phyloP scores from a whole-genome alignment of 2,329 filamentous ascomycete genomes.

The Fusarium bactridioides region DNA sequence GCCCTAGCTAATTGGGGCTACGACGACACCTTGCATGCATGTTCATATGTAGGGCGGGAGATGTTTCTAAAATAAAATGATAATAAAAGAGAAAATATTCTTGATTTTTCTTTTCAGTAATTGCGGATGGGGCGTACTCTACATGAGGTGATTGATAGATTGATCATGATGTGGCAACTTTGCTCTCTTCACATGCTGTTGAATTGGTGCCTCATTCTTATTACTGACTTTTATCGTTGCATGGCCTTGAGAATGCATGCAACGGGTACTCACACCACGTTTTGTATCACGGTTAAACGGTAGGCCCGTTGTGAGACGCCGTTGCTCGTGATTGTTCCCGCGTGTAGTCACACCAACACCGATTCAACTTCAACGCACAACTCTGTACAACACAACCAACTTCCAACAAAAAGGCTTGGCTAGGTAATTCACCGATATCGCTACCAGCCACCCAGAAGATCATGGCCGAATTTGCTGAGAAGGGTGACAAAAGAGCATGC shows the following conservation, averaged over 20 bases:
- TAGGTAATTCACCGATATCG: neutral
- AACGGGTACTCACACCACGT: neutral
- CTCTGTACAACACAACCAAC: neutral
- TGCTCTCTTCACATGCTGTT: neutral
- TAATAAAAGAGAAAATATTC: neutral
- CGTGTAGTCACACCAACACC: neutral
- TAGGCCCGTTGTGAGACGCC: neutral
- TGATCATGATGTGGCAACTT: neutral
- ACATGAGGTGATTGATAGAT: constrained; percentile 5
- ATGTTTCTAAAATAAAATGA: neutral
- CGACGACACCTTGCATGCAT: neutral
- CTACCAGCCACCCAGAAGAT: neutral
- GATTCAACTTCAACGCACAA: neutral
- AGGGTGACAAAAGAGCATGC: neutral
- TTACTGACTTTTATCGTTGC: no score
- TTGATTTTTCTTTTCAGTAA: neutral
- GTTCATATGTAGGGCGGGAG: constrained; percentile 2
- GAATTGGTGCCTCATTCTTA: neutral
- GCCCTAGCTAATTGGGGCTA: constrained; percentile 5
- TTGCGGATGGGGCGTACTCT: neutral
- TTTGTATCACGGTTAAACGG: neutral
- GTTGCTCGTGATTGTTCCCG: neutral
- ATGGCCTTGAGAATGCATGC: neutral
- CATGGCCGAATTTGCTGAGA: neutral
- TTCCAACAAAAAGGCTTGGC: neutral